Conservation (phyloP, 768 basidiomycete species). For the Crassisporium funariophilum region DNA sequence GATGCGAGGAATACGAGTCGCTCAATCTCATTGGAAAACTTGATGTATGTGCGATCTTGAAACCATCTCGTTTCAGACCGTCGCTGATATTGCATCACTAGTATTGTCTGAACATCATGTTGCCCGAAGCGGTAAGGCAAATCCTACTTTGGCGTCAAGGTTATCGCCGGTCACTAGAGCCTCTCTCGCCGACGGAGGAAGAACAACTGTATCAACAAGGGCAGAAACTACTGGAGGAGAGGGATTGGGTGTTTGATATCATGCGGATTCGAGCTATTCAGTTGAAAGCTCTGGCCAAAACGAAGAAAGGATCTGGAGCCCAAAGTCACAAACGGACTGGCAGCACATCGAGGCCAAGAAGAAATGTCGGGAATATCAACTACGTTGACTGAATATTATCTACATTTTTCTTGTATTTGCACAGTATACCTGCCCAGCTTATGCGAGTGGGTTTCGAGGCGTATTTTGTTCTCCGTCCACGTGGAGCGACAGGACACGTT, state of each 20-base stretch:
- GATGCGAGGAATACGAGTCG: constrained; percentile 20
- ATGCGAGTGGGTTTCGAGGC: not conserved
- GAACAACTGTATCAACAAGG: constrained; percentile 52
- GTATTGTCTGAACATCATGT: constrained; percentile 74
- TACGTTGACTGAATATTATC: constrained; percentile 25
- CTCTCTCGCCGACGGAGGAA: constrained; percentile 60
- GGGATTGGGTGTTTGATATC: constrained; percentile 73
- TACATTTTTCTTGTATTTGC: not conserved
- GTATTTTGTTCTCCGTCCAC: not conserved
- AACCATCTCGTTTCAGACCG: not conserved
- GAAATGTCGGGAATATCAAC: constrained; percentile 23
- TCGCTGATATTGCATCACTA: constrained; percentile 24
- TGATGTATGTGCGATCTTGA: constrained; percentile 39
- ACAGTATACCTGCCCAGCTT: not conserved
- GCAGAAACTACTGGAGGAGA: constrained; percentile 47
- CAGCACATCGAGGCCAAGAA: constrained; percentile 27
- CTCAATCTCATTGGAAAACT: constrained; percentile 44
- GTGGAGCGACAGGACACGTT: too few species aligned
- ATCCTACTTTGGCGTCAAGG: constrained; percentile 74
- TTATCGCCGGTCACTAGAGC: constrained; percentile 47
- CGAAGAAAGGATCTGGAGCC: constrained; percentile 28
- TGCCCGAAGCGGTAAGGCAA: constrained; percentile 73
- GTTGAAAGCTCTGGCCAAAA: too few species aligned
- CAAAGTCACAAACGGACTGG: constrained; percentile 13
- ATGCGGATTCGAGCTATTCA: constrained; percentile 49